Evolutionary conservation across 139 green algal genomes (phyloP).

Genomic region (Yamagishiella unicocca): DNA sequence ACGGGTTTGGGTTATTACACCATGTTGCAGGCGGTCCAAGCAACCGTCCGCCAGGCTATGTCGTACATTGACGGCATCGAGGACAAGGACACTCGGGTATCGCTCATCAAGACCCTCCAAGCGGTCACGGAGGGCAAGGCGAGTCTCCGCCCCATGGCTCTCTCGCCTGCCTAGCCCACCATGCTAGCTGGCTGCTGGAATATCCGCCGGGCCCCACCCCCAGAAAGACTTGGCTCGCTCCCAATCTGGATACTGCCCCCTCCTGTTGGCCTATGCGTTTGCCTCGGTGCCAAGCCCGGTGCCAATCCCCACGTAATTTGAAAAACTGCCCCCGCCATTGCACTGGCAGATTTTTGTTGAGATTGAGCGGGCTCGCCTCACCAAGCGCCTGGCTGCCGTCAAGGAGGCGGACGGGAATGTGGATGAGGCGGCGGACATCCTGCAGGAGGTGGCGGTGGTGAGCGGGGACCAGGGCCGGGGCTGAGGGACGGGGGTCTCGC

Average conservation of each 20-base stretch:
- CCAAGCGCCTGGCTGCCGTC: slow-evolving; percentile 87
- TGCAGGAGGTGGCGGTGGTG: slow-evolving; percentile 98
- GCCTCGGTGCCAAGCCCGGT: too few species aligned
- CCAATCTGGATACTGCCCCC: too few species aligned
- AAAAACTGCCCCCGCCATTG: too few species aligned
- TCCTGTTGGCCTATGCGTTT: too few species aligned
- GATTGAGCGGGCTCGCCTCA: slow-evolving; percentile 97
- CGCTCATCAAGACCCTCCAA: slow-evolving; percentile 96
- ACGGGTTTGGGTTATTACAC: too few species aligned
- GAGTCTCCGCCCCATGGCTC: neutral
- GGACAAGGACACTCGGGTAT: slow-evolving; percentile 79
- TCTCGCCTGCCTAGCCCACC: too few species aligned
- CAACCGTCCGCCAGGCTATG: slow-evolving; percentile 94
- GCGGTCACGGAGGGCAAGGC: slow-evolving; percentile 97
- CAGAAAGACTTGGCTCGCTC: too few species aligned
- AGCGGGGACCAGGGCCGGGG: slow-evolving; percentile 16
- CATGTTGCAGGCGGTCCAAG: slow-evolving; percentile 85
- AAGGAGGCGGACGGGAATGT: slow-evolving; percentile 95
- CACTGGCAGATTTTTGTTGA: slow-evolving; percentile 98
- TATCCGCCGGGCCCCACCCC: too few species aligned
- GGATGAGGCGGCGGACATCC: slow-evolving; percentile 91
- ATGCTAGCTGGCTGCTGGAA: too few species aligned
- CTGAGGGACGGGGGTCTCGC: too few species aligned
- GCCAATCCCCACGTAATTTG: too few species aligned
- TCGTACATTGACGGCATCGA: slow-evolving; percentile 84